Evolutionary conservation across 108 stramenopile species (phyloP).

Genomic region (Pseudonitzschia multistriata): DNA sequence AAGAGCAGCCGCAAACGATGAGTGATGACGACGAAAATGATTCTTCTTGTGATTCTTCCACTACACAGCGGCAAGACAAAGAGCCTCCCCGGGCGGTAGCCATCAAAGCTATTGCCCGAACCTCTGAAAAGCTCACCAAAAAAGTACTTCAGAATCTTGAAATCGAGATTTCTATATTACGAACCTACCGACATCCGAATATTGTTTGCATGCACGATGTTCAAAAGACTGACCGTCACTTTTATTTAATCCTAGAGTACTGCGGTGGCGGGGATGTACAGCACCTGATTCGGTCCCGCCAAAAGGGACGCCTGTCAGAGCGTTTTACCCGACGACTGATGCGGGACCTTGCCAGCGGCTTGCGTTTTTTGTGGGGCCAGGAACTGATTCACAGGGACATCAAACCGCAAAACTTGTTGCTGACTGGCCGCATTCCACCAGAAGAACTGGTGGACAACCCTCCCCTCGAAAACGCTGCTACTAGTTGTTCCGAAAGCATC

Average conservation of each 20-base stretch:
- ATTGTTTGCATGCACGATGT: constrained; percentile 86
- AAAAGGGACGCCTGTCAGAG: constrained; percentile 74
- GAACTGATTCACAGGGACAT: constrained; percentile 93
- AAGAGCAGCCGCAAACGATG: neutral
- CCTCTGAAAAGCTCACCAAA: constrained; percentile 82
- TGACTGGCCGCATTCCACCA: constrained; percentile 76
- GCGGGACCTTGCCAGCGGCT: constrained; percentile 87
- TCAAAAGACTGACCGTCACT: constrained; percentile 81
- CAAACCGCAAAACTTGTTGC: constrained; percentile 95
- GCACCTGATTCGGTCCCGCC: constrained; percentile 73
- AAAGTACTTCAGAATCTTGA: constrained; percentile 96
- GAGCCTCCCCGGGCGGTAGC: constrained; percentile 62
- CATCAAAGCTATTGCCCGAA: constrained; percentile 89
- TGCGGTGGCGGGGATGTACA: constrained; percentile 96
- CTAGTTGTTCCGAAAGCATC: neutral
- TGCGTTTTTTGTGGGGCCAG: constrained; percentile 85
- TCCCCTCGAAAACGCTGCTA: constrained; percentile 35
- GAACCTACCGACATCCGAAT: constrained; percentile 87
- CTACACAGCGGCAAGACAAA: neutral
- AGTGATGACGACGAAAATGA: constrained; percentile 1
- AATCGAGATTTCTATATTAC: constrained; percentile 93
- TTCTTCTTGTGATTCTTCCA: neutral
- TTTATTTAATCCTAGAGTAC: constrained; percentile 95
- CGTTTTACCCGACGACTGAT: constrained; percentile 81
- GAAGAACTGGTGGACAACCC: constrained; percentile 55